phyloP scores from a whole-genome alignment of 495 filamentous ascomycete genomes.

The Lindgomyces ingoldianus region DNA sequence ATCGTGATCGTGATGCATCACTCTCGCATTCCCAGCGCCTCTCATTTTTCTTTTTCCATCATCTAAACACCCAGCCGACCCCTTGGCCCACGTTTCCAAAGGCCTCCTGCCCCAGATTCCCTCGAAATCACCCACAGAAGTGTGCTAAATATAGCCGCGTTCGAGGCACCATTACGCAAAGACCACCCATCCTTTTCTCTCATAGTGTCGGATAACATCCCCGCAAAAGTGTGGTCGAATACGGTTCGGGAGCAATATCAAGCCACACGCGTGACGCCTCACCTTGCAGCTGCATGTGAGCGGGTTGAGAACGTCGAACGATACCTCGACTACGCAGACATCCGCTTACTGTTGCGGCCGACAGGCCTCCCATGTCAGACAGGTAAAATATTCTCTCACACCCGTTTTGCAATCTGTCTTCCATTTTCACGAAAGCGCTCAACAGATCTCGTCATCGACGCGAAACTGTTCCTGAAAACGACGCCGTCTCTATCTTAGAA shows the following conservation, averaged over 20 bases:
- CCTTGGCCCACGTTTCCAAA: background rate
- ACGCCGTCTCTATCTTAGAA: background rate
- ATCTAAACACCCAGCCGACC: slow-evolving; percentile 14
- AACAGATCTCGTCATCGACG: background rate
- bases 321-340: background rate
- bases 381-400: background rate
- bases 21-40: background rate
- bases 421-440: background rate
- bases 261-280: slow-evolving; percentile 24
- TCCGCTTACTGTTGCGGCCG: background rate
- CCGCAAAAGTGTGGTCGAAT: slow-evolving; percentile 1
- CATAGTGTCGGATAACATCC: slow-evolving; percentile 10
- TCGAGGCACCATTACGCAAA: background rate
- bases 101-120: background rate
- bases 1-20: background rate
- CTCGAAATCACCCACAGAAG: too few species aligned
- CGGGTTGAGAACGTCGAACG: background rate
- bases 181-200: slow-evolving; percentile 1
- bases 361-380: too few species aligned
- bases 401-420: background rate
- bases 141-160: slow-evolving; percentile 1
- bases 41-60: background rate
- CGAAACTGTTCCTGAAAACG: slow-evolving; percentile 14
- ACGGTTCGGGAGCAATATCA: background rate
- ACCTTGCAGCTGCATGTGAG: background rate